These are phyloP conservation scores for Populus deltoides DNA, from an alignment of 345 rosid species.

Conservation along the genomic window DNA sequence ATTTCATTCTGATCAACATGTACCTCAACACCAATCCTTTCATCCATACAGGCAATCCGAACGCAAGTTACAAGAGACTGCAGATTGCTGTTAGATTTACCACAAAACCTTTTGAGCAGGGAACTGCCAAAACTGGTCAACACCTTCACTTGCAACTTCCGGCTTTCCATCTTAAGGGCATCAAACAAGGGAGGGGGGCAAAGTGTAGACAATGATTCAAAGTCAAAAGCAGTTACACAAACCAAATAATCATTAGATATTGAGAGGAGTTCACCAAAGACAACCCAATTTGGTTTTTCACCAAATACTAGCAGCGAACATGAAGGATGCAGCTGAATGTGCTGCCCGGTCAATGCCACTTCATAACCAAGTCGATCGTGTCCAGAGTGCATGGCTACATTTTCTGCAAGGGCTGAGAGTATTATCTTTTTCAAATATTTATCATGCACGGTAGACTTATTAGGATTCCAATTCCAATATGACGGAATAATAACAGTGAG, in stretches of 20 bases:
- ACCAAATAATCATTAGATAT: conserved; percentile 59
- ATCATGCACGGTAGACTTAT: conserved; percentile 38
- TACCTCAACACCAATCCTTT: conserved; percentile 57
- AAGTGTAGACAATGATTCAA: conserved; percentile 49
- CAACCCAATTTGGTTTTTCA: conserved; percentile 86
- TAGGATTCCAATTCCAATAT: conserved; percentile 69
- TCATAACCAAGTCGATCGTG: conserved; percentile 79
- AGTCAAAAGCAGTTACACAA: conserved; percentile 81
- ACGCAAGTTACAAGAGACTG: conserved; percentile 52
- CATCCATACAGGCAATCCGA: conserved; percentile 50
- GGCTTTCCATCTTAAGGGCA: conserved; percentile 42
- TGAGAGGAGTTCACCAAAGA: conserved; percentile 76
- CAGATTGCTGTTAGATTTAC: conserved; percentile 54
- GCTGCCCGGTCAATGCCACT: conserved; percentile 70
- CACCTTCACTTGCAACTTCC: conserved; percentile 51
- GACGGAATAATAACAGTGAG: conserved; percentile 53
- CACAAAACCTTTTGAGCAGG: conserved; percentile 68
- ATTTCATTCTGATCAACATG: conserved; percentile 62
- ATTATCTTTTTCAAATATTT: conserved; percentile 51
- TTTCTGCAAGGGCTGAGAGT: conserved; percentile 76
- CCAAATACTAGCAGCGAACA: conserved; percentile 72
- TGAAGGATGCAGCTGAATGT: conserved; percentile 77
- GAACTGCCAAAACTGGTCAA: conserved; percentile 57
- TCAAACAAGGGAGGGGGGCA: conserved; percentile 70
- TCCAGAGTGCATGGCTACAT: conserved; percentile 85